A percentile compares a stretch with the other conserved stretches of the same genome.
phyloP scores from a whole-genome alignment of 768 basidiomycete genomes.

The Calocybe cyanea region DNA sequence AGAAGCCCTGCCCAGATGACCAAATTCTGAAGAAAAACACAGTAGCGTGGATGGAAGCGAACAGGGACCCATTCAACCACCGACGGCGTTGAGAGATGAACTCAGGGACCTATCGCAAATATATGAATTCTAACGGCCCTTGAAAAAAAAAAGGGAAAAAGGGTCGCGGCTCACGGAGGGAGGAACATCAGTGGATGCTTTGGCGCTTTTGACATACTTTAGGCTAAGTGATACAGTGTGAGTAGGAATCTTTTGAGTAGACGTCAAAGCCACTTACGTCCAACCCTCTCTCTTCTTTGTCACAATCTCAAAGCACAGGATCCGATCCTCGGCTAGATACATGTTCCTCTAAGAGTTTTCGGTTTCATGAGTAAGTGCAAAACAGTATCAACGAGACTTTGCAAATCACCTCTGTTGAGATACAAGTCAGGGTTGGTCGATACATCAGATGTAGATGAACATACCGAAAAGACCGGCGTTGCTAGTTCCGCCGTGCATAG shows the following conservation, averaged over 20 bases:
- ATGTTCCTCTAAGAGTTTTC: conserved; percentile 64
- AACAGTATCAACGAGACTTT: not conserved
- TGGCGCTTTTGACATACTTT: conserved; percentile 90
- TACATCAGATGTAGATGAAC: conserved; percentile 12
- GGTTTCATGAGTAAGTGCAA: conserved; percentile 11
- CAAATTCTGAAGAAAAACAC: conserved; percentile 87
- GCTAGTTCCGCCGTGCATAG: conserved; percentile 65
- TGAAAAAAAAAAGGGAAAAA: conserved; percentile 1
- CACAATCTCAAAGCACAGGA: conserved; percentile 90
- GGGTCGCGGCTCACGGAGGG: conserved; percentile 48
- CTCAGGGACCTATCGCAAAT: conserved; percentile 60
- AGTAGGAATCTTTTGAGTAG: not conserved
- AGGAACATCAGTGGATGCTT: conserved; percentile 95
- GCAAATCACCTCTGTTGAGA: conserved; percentile 13
- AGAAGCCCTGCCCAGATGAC: conserved; percentile 86
- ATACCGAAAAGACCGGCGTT: conserved; percentile 68
- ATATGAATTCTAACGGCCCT: not conserved
- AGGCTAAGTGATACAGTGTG: conserved; percentile 37
- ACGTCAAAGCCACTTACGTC: conserved; percentile 51
- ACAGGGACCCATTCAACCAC: conserved; percentile 87
- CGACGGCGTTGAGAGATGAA: conserved; percentile 93
- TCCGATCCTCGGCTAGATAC: conserved; percentile 90
- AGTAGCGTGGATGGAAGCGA: conserved; percentile 90
- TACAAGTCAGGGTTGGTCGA: not conserved
- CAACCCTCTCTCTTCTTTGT: conserved; percentile 83